Conservation (phyloP, 2,329 filamentous ascomycete species). For the Colletotrichum cereale region DNA sequence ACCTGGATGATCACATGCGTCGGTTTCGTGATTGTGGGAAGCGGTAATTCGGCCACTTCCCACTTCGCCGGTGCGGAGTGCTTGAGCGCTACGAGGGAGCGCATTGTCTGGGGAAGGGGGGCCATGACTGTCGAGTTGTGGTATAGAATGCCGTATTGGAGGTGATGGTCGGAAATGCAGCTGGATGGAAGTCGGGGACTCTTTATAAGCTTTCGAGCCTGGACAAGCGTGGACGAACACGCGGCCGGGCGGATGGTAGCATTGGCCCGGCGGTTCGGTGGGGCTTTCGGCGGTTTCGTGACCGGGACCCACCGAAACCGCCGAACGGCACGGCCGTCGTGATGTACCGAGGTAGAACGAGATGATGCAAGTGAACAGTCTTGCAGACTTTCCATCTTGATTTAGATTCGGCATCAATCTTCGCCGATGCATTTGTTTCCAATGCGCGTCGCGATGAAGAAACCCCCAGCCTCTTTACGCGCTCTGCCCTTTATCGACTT, state of each 20-base stretch:
- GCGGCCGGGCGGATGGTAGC: not conserved
- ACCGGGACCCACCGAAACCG: constrained; percentile 23
- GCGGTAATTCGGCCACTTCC: constrained; percentile 56
- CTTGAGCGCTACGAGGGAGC: constrained; percentile 56
- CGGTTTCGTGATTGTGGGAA: constrained; percentile 57
- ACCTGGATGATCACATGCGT: constrained; percentile 59
- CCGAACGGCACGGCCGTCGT: constrained; percentile 20
- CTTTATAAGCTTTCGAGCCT: not conserved
- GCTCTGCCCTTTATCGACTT: constrained; percentile 27
- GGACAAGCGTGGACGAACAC: not conserved
- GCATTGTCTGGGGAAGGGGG: constrained; percentile 55
- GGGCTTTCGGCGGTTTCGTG: constrained; percentile 24
- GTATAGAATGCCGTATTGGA: no score
- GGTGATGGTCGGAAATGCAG: no score
- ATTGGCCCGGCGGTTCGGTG: constrained; percentile 28
- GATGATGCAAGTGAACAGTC: not conserved
- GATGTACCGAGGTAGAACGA: no score
- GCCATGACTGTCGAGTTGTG: constrained; percentile 43
- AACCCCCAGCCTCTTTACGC: constrained; percentile 15
- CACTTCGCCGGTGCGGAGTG: constrained; percentile 54
- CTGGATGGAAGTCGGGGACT: no score
- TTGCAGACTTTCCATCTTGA: not conserved
- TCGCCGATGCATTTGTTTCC: not conserved
- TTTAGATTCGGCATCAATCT: not conserved
- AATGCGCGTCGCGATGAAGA: not conserved